Base-by-base conservation (phyloP, 1,284 basidiomycete genomes). In the Exobasidium cylindrosporum region DNA sequence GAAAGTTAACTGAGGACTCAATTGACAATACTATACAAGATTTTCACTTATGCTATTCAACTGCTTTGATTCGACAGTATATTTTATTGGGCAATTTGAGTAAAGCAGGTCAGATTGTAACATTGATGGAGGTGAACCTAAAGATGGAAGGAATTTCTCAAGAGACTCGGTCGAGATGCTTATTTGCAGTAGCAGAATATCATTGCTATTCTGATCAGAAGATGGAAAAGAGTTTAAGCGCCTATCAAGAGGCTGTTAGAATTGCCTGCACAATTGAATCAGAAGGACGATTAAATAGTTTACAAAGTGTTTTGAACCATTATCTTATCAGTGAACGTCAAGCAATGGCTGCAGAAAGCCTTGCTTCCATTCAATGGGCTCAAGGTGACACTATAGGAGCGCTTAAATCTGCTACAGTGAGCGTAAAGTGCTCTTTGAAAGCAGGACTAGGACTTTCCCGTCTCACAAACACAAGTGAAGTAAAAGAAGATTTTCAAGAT, bases 1-100 rank as follows among this genome's bases (percentile, higher is more conserved):
- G 66, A 11, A 61, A 63, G 14, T 54, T 66, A 6, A 53, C 14
- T 24, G 10, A 30, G 4, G 54, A 14, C 24, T 4, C 3, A 43
- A 21, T 23, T 13, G 53, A 29, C 21, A n/a, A 13, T 4, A 17
- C 11, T 24, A 17, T 2, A 44, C 21, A 28, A 21, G 53, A 55
- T 17, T 21, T 4, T 3, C 21, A 55, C 21, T 5, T 55, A 14
- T 3, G 4, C 31, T 35, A 23, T 35, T 55, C 53, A 4, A 29
- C 53, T 26, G 26, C n/a, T 55, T 29, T 55, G 2, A 55, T 28
- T 55, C 5, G 24, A 3, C 53, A 55, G 17, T 55, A 55, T 17
- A n/a, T 31, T 6, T 44, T 31, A 21, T 35, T 55, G 5, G 53
- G 53, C 14, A 13, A 55, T 26, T 6, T 4, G 4, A 32, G 17